A percentile compares a stretch with the other conserved stretches of the same genome.
Conservation (phyloP, 306 rosid species). For the Senna siamea region DNA sequence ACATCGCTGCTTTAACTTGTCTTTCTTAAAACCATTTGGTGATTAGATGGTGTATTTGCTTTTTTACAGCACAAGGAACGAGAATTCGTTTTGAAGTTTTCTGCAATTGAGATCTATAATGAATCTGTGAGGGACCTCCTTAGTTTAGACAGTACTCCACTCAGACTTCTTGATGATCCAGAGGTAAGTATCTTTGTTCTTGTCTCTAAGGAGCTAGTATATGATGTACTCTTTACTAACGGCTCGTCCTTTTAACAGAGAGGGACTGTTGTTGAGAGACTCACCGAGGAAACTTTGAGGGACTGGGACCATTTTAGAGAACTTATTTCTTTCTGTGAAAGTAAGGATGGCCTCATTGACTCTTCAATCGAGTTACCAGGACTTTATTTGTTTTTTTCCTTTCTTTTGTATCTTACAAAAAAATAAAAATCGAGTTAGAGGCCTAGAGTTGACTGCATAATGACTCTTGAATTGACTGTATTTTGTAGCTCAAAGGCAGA, state of each 20-base stretch:
- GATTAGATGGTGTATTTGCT: slow-evolving; percentile 30
- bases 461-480: slow-evolving; percentile 16
- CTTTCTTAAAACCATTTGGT: slow-evolving; percentile 38
- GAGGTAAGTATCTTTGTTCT: slow-evolving; percentile 66
- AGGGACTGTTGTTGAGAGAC: slow-evolving; percentile 92
- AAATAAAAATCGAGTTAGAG: not conserved
- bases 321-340: slow-evolving; percentile 83
- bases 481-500: slow-evolving; percentile 89
- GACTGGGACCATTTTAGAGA: slow-evolving; percentile 89
- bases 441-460: slow-evolving; percentile 25
- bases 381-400: slow-evolving; percentile 1
- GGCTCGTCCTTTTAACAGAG: slow-evolving; percentile 62
- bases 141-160: slow-evolving; percentile 77
- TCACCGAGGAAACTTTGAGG: slow-evolving; percentile 77
- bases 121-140: slow-evolving; percentile 99
- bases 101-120: slow-evolving; percentile 95
- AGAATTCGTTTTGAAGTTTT: slow-evolving; percentile 78
- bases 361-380: slow-evolving; percentile 22
- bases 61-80: slow-evolving; percentile 78
- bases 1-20: slow-evolving; percentile 20
- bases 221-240: slow-evolving; percentile 37
- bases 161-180: slow-evolving; percentile 98
- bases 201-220: slow-evolving; percentile 28
- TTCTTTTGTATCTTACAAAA: not conserved
- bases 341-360: slow-evolving; percentile 51